Base-by-base conservation (phyloP, 768 basidiomycete genomes). In the Lactifluus rugatus region DNA sequence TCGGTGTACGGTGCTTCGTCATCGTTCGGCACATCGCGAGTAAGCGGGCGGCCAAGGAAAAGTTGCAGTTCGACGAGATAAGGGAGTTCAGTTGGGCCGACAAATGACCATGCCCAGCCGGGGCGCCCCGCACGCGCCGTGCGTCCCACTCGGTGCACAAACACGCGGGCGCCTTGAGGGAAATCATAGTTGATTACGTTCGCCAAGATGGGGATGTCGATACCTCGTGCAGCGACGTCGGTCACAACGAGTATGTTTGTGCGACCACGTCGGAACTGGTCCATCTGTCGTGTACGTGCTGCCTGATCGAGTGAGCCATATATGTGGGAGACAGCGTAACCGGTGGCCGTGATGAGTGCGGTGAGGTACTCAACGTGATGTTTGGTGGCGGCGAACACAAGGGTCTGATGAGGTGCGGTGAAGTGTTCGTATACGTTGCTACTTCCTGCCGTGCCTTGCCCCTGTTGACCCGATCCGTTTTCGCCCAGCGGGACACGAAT, bases 121-220 rank as follows among this genome's bases (percentile, higher is more conserved):
- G 84, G 85, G 54, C 93, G 78, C 14, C 96, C 96, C 1, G 95
- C 95, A 66, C 96, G 81, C 6, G 96, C 96, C 5, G 96, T 97
- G 58, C 96, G 83, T 47, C 96, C 96, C 23, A 98, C 95, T 57
- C 96, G 89, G 71, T 99, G 96, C 0, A 99, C 85, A 64, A 97
- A 99, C 11, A 96, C 84, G 56, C 94, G 77, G 1, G 93, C 83
- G 23, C 94, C 92, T 58, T 92, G 87, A 0, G 96, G 96, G 64
- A 99, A 97, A 66, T 99, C 96, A 70, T 94, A 99, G 70, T 99
- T 99, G 70, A 99, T 77, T 34, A 99, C 96, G 67, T 98, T 90
- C 69, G 94, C 92, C 61, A 99, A 79, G 41, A 97, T 79, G 5
- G 96, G 96, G 34, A 99, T 94, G 72, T 99, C 96, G 65, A 99